Evolutionary conservation across 2,329 filamentous ascomycete genomes (phyloP), one percentile per base, ranked within the genome.

Genomic region (Neofusicoccum cordaticola): DNA sequence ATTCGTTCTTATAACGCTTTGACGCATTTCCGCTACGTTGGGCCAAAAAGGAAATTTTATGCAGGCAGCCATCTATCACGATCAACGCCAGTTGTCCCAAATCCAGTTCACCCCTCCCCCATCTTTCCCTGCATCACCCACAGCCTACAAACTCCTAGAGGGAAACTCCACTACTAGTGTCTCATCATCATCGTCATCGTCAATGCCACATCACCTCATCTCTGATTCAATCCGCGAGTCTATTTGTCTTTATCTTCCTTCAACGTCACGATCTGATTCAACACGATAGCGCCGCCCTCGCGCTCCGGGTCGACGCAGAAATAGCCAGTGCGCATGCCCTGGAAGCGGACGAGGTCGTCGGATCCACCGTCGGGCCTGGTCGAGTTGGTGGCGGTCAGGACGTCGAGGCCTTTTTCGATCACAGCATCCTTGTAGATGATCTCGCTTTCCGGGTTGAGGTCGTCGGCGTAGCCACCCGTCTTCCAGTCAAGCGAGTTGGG

Each of bases 211-310:
- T 34, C 6, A 15, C 11, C 48, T 51, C 48, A 35, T 51, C 8
- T 11, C 13, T 13, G 22, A 31, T 8, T 17, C 6, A 56, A 5
- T n/a, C 13, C 4, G 7, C 31, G 4, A 7, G 13, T 19, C 41
- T 47, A 63, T 66, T 71, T 71, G 37, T 66, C 64, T 65, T 71
- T 78, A 44, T 96, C 92, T 78, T 97, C 93, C 81, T 96, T 96
- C 73, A 97, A 78, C 53, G 90, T 91, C 22, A 98, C 93, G 72
- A 98, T 97, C 60, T 92, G 86, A 80, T 98, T 98, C 35, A 98
- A 80, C 53, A 98, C 86, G 68, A 96, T 83, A 76, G 89, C 91
- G n/a, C 92, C 90, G 37, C 87, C 86, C 45, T 75, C 76, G 0
- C 74, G 78, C 0, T 88, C 91, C 71, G 96, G 92, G 75, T 97